These are phyloP conservation scores for Leccinum fibrillosum DNA, from an alignment of 768 basidiomycete species.

Conservation along the genomic window DNA sequence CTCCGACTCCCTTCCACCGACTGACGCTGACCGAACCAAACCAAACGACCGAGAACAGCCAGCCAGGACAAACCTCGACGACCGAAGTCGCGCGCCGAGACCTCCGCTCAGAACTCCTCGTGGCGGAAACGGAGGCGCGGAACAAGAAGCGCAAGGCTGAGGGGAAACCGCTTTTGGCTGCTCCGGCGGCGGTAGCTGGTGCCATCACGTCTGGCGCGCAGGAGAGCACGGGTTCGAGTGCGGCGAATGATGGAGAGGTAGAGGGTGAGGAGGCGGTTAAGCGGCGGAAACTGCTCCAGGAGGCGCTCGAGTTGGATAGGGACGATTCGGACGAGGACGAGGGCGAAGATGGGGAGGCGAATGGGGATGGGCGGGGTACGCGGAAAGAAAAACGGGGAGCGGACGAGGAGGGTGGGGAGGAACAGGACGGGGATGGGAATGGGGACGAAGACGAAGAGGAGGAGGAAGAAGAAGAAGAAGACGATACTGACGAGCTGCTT, in stretches of 20 bases:
- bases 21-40: background rate
- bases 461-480: constrained; percentile 48
- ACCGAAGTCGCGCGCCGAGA: constrained; percentile 77
- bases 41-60: constrained; percentile 38
- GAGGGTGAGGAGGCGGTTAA: constrained; percentile 72
- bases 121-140: constrained; percentile 82
- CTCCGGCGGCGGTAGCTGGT: constrained; percentile 23
- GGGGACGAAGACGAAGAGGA: constrained; percentile 55
- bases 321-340: constrained; percentile 85
- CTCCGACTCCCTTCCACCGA: background rate
- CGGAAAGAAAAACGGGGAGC: constrained; percentile 35
- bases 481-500: constrained; percentile 83
- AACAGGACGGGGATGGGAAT: constrained; percentile 43
- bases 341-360: constrained; percentile 36
- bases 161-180: constrained; percentile 47
- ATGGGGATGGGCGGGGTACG: constrained; percentile 49
- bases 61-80: constrained; percentile 85
- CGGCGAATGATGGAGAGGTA: constrained; percentile 41
- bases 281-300: constrained; percentile 82
- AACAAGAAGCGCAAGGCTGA: constrained; percentile 93
- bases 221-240: background rate
- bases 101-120: constrained; percentile 76
- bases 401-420: constrained; percentile 75
- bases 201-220: background rate
- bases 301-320: constrained; percentile 83